Evolutionary conservation across 352 stramenopile species (phyloP).

Genomic region (Pythium phragmiticola): DNA sequence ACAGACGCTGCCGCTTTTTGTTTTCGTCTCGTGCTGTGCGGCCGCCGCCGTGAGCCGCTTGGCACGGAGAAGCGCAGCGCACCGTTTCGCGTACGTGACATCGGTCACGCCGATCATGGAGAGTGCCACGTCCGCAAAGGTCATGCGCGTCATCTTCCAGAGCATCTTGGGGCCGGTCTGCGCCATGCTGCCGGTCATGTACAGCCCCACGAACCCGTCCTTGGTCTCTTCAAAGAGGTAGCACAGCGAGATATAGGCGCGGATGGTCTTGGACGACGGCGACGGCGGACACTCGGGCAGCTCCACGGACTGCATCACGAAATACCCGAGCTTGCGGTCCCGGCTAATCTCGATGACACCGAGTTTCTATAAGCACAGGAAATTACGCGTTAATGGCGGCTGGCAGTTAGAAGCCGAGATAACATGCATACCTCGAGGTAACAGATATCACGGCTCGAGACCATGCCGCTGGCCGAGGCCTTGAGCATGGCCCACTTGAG

Average conservation of each 20-base stretch:
- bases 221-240: conserved; percentile 29
- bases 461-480: conserved; percentile 17
- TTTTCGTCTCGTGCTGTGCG: not conserved
- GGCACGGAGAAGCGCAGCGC: conserved; percentile 1
- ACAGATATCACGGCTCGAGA: conserved; percentile 23
- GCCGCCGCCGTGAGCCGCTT: not conserved
- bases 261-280: conserved; percentile 5
- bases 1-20: conserved; percentile 11
- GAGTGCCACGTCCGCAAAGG: conserved; percentile 25
- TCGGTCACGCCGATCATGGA: conserved; percentile 4
- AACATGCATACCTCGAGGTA: conserved; percentile 15
- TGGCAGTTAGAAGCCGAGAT: not conserved
- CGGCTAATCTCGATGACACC: conserved; percentile 16
- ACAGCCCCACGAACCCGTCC: conserved; percentile 24
- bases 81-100: conserved; percentile 20
- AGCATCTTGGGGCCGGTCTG: conserved; percentile 9
- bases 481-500: conserved; percentile 26
- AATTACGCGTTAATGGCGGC: too few relatives aligned
- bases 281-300: conserved; percentile 21
- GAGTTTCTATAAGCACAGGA: conserved; percentile 10
- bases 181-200: conserved; percentile 25
- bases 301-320: conserved; percentile 27
- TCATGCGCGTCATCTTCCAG: conserved; percentile 8
- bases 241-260: conserved; percentile 19
- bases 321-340: conserved; percentile 25